phyloP scores from a whole-genome alignment of 1,139 yeast genomes.

The Yamadazyma dushanensis region DNA sequence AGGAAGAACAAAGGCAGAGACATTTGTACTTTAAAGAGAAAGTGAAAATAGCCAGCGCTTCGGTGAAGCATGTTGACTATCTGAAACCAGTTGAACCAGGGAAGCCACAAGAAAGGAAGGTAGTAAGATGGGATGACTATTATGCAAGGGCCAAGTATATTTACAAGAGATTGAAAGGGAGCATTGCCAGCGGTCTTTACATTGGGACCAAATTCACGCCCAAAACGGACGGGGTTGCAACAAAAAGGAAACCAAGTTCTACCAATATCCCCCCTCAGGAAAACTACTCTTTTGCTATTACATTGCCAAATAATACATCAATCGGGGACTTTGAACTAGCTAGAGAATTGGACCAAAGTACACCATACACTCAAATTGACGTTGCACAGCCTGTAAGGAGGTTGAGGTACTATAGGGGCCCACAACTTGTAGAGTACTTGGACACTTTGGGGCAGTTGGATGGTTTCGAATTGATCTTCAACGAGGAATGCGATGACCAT shows the following conservation, averaged over 20 bases:
- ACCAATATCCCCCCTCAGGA: neutral
- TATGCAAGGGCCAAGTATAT: neutral
- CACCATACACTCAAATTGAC: neutral
- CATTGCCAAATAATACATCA: slow-evolving; percentile 3
- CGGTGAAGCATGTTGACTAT: neutral
- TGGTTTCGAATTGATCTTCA: slow-evolving; percentile 3
- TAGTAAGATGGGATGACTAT: neutral
- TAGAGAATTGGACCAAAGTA: neutral
- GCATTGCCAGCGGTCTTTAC: neutral
- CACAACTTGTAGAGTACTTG: neutral
- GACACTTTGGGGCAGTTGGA: neutral
- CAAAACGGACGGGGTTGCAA: slow-evolving; percentile 1
- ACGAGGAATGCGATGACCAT: slow-evolving; percentile 4
- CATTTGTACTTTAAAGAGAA: neutral
- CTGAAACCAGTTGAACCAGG: neutral
- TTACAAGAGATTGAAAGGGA: neutral
- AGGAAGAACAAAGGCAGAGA: neutral
- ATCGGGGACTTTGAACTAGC: slow-evolving; percentile 1
- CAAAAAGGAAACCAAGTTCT: neutral
- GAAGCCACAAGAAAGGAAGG: neutral
- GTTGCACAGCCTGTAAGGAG: neutral
- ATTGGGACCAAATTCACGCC: slow-evolving; percentile 1
- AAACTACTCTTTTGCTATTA: neutral
- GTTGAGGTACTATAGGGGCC: slow-evolving; percentile 3
- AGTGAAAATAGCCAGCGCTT: neutral